Conservation (phyloP, 2,329 filamentous ascomycete species). For the Diaporthe sp. region DNA sequence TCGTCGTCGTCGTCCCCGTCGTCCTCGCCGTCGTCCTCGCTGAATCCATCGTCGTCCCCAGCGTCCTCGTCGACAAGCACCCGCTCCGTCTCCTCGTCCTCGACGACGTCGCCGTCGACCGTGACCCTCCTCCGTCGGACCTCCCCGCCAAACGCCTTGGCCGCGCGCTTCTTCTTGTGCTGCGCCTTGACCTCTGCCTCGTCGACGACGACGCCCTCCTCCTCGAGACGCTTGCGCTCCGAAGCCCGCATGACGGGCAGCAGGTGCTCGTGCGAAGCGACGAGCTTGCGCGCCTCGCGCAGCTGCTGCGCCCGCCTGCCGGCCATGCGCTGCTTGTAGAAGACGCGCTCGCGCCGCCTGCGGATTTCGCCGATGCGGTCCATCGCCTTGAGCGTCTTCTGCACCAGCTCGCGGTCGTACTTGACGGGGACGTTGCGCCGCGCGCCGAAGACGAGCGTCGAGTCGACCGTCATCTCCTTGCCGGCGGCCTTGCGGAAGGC, state of each 20-base stretch:
- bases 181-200: conserved; percentile 39
- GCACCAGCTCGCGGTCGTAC: conserved; percentile 93
- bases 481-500: conserved; percentile 85
- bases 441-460: conserved; percentile 89
- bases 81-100: conserved; percentile 42
- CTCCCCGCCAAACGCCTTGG: conserved; percentile 53
- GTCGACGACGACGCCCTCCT: conserved; percentile 50
- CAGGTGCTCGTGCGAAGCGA: conserved; percentile 92
- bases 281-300: conserved; percentile 84
- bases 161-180: conserved; percentile 40
- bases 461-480: conserved; percentile 93
- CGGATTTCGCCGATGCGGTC: conserved; percentile 89
- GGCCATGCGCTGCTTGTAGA: conserved; percentile 94
- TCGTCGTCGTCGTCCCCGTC: conserved; percentile 50
- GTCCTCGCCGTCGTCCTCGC: conserved; percentile 46
- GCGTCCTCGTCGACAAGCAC: conserved; percentile 43
- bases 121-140: conserved; percentile 50
- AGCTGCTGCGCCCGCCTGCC: conserved; percentile 88
- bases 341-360: conserved; percentile 83
- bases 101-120: conserved; percentile 53
- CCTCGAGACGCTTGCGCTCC: conserved; percentile 54
- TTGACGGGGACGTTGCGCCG: conserved; percentile 94
- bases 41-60: conserved; percentile 40
- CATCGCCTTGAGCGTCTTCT: conserved; percentile 92
- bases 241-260: conserved; percentile 77